Conservation (phyloP, 805 yeast species). For the Kodamaea neixiangensis region DNA sequence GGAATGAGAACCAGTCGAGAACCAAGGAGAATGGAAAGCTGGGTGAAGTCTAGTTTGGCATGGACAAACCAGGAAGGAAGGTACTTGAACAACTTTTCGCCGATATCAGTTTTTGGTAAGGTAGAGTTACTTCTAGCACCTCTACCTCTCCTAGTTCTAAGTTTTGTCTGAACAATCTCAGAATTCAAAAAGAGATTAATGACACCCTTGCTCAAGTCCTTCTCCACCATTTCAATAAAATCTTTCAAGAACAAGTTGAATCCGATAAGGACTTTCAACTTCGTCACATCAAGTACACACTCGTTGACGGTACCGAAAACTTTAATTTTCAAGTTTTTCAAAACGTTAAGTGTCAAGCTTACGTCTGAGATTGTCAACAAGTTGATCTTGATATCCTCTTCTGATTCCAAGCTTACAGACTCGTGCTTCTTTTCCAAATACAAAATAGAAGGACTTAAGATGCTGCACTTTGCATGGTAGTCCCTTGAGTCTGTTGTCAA, state of each 20-base stretch:
- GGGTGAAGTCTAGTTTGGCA: constrained; percentile 18
- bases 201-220: constrained; percentile 28
- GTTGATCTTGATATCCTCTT: constrained; percentile 6
- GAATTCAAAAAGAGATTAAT: constrained; percentile 30
- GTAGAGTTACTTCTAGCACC: background rate
- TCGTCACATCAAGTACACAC: constrained; percentile 26
- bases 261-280: constrained; percentile 34
- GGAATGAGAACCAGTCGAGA: constrained; percentile 43
- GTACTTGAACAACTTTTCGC: constrained; percentile 18
- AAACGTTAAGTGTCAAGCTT: constrained; percentile 16
- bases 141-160: background rate
- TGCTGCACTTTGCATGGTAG: constrained; percentile 36
- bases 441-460: constrained; percentile 32
- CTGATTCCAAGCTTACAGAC: background rate
- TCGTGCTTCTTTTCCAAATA: constrained; percentile 24
- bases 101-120: constrained; percentile 6
- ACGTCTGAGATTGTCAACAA: constrained; percentile 12
- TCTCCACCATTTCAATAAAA: constrained; percentile 24
- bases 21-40: constrained; percentile 29
- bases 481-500: constrained; percentile 31
- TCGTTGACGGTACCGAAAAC: constrained; percentile 22
- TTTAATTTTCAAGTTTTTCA: constrained; percentile 30
- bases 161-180: constrained; percentile 15
- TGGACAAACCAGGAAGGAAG: constrained; percentile 39
- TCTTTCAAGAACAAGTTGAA: constrained; percentile 30